These are phyloP conservation scores for Neofusicoccum cordaticola DNA, from an alignment of 2,329 filamentous ascomycete species.

Conservation along the genomic window DNA sequence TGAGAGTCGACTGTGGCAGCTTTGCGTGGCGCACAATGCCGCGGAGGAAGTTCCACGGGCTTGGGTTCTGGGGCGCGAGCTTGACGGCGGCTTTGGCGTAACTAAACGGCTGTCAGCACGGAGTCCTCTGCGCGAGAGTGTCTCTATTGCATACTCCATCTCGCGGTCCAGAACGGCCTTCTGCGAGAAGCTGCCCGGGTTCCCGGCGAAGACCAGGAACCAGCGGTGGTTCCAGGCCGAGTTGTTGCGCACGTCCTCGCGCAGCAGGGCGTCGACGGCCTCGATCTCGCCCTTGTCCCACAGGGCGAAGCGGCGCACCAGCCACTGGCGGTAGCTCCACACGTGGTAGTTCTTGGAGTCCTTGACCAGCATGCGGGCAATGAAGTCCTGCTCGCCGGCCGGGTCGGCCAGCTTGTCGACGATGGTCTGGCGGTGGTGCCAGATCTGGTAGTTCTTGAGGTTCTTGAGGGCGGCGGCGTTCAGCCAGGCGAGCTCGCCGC, in stretches of 20 bases:
- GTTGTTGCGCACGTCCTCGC: slow-evolving; percentile 87
- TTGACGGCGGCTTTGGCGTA: slow-evolving; percentile 67
- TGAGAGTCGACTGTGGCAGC: slow-evolving; percentile 48
- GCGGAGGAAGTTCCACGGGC: slow-evolving; percentile 86
- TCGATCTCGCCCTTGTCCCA: slow-evolving; percentile 62
- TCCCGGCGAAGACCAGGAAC: slow-evolving; percentile 76
- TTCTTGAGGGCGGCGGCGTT: slow-evolving; percentile 78
- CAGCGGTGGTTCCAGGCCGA: slow-evolving; percentile 97
- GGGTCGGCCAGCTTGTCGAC: slow-evolving; percentile 59
- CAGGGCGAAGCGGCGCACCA: slow-evolving; percentile 63
- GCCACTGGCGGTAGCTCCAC: slow-evolving; percentile 87
- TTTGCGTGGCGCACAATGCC: slow-evolving; percentile 70
- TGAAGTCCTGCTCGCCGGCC: slow-evolving; percentile 69
- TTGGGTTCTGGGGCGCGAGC: slow-evolving; percentile 88
- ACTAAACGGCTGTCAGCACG: slow-evolving; percentile 20
- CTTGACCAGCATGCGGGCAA: slow-evolving; percentile 73
- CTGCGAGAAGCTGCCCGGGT: slow-evolving; percentile 38
- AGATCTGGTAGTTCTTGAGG: slow-evolving; percentile 99
- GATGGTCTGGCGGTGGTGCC: slow-evolving; percentile 63
- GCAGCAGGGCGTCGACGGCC: slow-evolving; percentile 69
- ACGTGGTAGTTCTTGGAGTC: slow-evolving; percentile 99
- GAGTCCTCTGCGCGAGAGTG: background rate
- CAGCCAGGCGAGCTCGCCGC: slow-evolving; percentile 78
- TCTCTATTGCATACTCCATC: slow-evolving; percentile 43
- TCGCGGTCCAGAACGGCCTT: slow-evolving; percentile 69